phyloP scores from a whole-genome alignment of 2,329 filamentous ascomycete species.

The Colletotrichum endophyticum region DNA sequence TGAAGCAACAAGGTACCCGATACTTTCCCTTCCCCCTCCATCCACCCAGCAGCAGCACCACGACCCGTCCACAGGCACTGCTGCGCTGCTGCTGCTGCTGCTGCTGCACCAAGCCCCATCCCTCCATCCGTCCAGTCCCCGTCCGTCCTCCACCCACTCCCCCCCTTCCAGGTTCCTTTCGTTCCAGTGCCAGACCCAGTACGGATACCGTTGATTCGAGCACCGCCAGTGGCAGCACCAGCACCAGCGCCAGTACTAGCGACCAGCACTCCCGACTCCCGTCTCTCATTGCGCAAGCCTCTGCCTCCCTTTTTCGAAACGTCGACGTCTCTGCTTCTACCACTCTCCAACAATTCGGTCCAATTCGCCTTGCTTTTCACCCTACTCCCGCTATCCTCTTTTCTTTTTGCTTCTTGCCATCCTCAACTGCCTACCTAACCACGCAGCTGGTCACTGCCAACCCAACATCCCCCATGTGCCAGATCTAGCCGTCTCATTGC shows the following conservation, averaged over 20 bases:
- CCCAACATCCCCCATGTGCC: neutral
- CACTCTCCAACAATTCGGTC: neutral
- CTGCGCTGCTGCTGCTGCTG: neutral
- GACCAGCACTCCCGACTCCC: neutral
- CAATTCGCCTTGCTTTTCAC: slow-evolving; percentile 6
- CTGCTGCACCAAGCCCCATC: neutral
- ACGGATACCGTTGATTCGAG: neutral
- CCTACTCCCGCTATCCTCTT: neutral
- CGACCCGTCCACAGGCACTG: neutral
- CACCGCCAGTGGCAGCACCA: neutral
- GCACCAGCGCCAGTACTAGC: neutral
- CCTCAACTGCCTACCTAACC: neutral
- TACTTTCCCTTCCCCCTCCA: neutral
- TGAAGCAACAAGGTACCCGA: neutral
- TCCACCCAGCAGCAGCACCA: neutral
- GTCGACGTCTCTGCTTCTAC: neutral
- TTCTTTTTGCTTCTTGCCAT: neutral
- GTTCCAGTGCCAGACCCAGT: neutral
- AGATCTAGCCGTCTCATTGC: neutral
- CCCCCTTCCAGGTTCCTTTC: neutral
- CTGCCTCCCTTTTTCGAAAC: slow-evolving; percentile 12
- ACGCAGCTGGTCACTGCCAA: neutral
- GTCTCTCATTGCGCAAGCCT: neutral
- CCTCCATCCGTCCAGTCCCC: neutral
- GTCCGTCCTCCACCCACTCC: slow-evolving; percentile 4